Conservation (phyloP, 371 early-diverging fungal genomes). For the Mortierella sp. region DNA sequence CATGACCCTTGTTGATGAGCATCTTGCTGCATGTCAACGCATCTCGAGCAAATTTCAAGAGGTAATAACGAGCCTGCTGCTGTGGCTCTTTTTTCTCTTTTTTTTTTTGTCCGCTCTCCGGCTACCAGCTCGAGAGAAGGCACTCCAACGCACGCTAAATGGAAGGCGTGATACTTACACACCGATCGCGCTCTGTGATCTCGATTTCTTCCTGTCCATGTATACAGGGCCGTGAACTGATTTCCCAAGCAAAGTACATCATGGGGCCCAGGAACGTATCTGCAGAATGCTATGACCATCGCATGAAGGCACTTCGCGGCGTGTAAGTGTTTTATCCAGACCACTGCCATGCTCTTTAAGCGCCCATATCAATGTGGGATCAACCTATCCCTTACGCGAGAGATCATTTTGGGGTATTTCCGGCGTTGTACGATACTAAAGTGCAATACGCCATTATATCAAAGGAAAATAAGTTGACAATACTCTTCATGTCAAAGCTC, state of each 20-base stretch:
- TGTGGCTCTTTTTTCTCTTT: background rate
- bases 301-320: constrained; percentile 52
- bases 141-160: too few relatives aligned
- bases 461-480: too few relatives aligned
- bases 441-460: too few relatives aligned
- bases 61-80: constrained; percentile 11
- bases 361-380: too few relatives aligned
- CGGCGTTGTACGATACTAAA: too few relatives aligned
- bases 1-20: constrained; percentile 40
- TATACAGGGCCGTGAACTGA: constrained; percentile 39
- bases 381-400: background rate
- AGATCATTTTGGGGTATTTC: too few relatives aligned
- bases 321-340: constrained; percentile 23
- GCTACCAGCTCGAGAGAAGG: background rate
- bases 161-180: background rate
- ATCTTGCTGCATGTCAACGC: constrained; percentile 31
- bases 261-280: constrained; percentile 53
- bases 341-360: too few relatives aligned
- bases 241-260: constrained; percentile 51
- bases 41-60: constrained; percentile 39
- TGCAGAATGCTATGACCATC: constrained; percentile 48
- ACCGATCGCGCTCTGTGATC: background rate
- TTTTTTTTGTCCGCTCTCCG: background rate
- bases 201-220: background rate
- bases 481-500: too few relatives aligned